Percentiles rank a stretch among this genome's conserved stretches.
phyloP scores from a whole-genome alignment of 1,284 basidiomycete genomes.

The Athelia sp. region DNA sequence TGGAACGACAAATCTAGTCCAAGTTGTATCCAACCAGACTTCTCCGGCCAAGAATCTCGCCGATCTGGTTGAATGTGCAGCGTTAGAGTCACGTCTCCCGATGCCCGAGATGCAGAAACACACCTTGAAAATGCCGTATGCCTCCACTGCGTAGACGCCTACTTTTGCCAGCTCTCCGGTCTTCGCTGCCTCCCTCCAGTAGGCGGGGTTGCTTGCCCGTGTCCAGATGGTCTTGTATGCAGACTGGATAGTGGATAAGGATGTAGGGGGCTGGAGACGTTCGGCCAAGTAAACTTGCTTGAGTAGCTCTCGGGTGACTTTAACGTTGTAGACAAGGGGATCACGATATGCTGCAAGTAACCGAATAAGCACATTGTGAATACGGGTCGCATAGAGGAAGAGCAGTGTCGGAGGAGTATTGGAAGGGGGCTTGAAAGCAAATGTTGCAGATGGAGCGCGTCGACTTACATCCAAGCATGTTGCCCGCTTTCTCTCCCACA shows the following conservation, averaged over 20 bases:
- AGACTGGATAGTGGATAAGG: slow-evolving; percentile 54
- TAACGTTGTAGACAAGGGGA: slow-evolving; percentile 80
- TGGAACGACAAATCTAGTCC: slow-evolving; percentile 38
- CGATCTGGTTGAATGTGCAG: slow-evolving; percentile 47
- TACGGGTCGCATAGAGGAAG: no score
- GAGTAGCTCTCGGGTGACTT: slow-evolving; percentile 78
- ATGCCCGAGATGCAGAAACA: slow-evolving; percentile 14
- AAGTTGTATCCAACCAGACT: slow-evolving; percentile 82
- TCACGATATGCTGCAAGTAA: slow-evolving; percentile 74
- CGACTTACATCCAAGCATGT: slow-evolving; percentile 62
- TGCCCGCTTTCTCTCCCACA: slow-evolving; percentile 53
- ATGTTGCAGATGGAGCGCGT: no score
- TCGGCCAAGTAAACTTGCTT: slow-evolving; percentile 93
- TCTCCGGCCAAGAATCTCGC: slow-evolving; percentile 86
- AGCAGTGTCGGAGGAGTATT: no score
- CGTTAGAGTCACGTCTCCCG: neutral
- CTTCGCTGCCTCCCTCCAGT: slow-evolving; percentile 65
- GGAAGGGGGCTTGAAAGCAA: no score
- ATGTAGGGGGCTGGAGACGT: slow-evolving; percentile 78
- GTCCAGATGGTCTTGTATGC: slow-evolving; percentile 76
- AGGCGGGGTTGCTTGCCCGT: slow-evolving; percentile 59
- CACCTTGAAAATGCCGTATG: slow-evolving; percentile 84
- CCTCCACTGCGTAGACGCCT: slow-evolving; percentile 85
- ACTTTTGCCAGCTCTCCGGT: slow-evolving; percentile 79
- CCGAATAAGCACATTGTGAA: no score